Evolutionary conservation across 2,329 filamentous ascomycete genomes (phyloP).

Genomic region (Hypoxylon sp.): DNA sequence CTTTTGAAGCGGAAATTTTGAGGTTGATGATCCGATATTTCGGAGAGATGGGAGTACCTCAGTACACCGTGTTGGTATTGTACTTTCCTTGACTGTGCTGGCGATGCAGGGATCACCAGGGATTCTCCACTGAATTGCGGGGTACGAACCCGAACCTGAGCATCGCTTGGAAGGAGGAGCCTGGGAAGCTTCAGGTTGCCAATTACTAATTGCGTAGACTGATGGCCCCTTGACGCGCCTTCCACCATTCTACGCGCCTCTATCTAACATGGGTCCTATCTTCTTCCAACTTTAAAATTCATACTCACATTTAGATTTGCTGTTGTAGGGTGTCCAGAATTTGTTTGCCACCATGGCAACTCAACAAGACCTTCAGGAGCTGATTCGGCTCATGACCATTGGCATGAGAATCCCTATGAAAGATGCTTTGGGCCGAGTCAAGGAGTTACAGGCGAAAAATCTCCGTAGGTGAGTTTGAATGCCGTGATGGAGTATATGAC

Average conservation of each 20-base stretch:
- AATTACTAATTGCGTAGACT: conserved; percentile 24
- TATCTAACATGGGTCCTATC: not conserved
- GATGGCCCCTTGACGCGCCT: conserved; percentile 34
- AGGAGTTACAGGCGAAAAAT: conserved; percentile 68
- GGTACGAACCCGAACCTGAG: not conserved
- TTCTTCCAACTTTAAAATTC: not conserved
- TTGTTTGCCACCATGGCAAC: conserved; percentile 61
- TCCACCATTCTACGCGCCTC: conserved; percentile 31
- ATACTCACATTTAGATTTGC: not conserved
- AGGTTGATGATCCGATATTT: conserved; percentile 32
- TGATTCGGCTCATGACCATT: conserved; percentile 71
- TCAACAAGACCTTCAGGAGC: conserved; percentile 72
- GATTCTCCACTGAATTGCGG: conserved; percentile 36
- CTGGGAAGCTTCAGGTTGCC: conserved; percentile 17
- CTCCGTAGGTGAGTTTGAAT: conserved; percentile 66
- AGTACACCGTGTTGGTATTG: not conserved
- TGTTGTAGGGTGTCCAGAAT: not conserved
- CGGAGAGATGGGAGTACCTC: conserved; percentile 21
- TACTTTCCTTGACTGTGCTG: not conserved
- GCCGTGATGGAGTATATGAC: not conserved
- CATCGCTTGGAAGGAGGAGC: conserved; percentile 3
- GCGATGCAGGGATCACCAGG: conserved; percentile 2
- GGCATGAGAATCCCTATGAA: conserved; percentile 70
- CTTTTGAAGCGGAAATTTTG: conserved; percentile 30
- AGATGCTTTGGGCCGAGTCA: conserved; percentile 71